These are phyloP conservation scores for Cercospora zeina DNA, from an alignment of 2,329 filamentous ascomycete species.

Conservation along the genomic window DNA sequence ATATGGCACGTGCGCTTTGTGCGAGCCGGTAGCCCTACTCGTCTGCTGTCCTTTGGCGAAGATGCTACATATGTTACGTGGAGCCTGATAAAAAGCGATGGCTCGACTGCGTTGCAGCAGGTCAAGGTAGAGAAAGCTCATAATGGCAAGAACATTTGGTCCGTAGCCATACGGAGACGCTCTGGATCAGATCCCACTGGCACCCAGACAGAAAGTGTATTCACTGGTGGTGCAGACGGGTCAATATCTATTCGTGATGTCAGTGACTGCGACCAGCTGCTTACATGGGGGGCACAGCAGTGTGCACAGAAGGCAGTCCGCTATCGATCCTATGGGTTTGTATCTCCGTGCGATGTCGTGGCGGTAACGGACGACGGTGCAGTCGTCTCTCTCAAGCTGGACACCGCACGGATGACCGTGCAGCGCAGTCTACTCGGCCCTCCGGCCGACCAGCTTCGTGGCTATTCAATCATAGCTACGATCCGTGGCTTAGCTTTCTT, in stretches of 20 bases:
- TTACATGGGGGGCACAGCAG: not conserved
- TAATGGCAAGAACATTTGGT: conserved; percentile 89
- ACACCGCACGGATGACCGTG: not conserved
- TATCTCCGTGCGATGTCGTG: conserved; percentile 4
- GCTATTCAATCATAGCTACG: conserved; percentile 51
- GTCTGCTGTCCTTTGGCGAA: conserved; percentile 78
- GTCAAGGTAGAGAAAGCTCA: conserved; percentile 64
- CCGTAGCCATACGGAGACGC: conserved; percentile 51
- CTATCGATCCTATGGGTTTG: conserved; percentile 17
- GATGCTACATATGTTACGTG: conserved; percentile 77
- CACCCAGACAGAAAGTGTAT: conserved; percentile 35
- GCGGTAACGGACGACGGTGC: conserved; percentile 16
- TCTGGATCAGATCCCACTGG: not conserved
- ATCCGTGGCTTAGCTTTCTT: conserved; percentile 48
- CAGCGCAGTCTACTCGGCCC: not conserved
- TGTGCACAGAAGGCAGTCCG: not conserved
- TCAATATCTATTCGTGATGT: conserved; percentile 46
- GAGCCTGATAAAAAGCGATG: conserved; percentile 32
- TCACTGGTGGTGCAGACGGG: conserved; percentile 85
- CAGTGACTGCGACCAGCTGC: not conserved
- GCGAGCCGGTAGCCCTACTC: conserved; percentile 38
- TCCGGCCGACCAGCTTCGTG: conserved; percentile 42
- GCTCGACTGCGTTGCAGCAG: conserved; percentile 49
- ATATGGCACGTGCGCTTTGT: conserved; percentile 74
- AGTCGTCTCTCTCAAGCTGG: conserved; percentile 1